Conservation (phyloP, 345 rosid species). For the Salix purpurea region DNA sequence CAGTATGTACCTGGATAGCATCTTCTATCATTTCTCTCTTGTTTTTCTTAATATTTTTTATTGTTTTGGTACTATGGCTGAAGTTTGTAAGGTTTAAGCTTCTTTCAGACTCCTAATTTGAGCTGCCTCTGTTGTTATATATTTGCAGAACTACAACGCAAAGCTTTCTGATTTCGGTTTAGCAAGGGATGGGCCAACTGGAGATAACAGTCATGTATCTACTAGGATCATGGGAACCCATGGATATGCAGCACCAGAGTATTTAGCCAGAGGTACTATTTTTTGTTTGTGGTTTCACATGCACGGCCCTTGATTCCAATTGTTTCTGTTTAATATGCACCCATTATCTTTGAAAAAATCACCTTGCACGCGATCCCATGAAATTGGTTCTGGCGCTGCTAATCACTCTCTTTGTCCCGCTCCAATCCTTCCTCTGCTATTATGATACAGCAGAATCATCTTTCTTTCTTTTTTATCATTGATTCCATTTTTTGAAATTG, state of each 20-base stretch:
- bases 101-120: background rate
- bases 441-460: background rate
- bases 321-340: background rate
- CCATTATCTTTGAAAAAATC: background rate
- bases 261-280: slow-evolving; percentile 66
- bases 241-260: slow-evolving; percentile 98
- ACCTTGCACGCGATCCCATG: too few relatives aligned
- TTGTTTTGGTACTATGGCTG: background rate
- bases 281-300: background rate
- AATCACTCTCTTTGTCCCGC: background rate
- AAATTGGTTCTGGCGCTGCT: background rate
- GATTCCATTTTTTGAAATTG: background rate
- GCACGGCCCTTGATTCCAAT: background rate
- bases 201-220: slow-evolving; percentile 84
- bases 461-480: slow-evolving; percentile 1
- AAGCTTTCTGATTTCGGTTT: slow-evolving; percentile 96
- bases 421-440: background rate
- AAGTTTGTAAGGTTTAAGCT: background rate
- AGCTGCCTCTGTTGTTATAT: background rate
- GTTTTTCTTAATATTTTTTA: background rate
- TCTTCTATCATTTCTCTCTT: background rate
- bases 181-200: slow-evolving; percentile 90
- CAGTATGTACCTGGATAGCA: slow-evolving; percentile 37
- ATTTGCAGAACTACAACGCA: slow-evolving; percentile 67
- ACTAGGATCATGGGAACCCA: slow-evolving; percentile 92